Percentiles rank a stretch among this genome's conserved stretches.
Evolutionary conservation across 2,329 filamentous ascomycete genomes (phyloP).

Genomic region (Graphilbum fragrans): DNA sequence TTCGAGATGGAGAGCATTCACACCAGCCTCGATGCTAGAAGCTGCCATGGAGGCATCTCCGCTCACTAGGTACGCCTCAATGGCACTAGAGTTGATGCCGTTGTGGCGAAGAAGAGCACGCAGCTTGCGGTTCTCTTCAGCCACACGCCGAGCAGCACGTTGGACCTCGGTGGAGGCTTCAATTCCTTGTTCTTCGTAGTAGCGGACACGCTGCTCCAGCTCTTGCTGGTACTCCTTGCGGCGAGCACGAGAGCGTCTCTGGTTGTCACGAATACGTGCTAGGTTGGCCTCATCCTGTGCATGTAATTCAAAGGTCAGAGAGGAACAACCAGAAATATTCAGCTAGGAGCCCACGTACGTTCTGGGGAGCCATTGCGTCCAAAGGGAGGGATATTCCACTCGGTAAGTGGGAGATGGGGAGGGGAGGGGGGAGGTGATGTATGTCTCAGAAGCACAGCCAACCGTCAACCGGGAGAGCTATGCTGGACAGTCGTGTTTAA

Average conservation of each 20-base stretch:
- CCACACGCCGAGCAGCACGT: conserved; percentile 52
- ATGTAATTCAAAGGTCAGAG: not conserved
- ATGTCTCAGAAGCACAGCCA: too few relatives aligned
- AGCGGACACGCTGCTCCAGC: conserved; percentile 51
- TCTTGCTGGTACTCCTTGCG: conserved; percentile 63
- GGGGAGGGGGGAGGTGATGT: too few relatives aligned
- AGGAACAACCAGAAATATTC: not conserved
- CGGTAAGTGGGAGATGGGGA: too few relatives aligned
- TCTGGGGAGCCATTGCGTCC: too few relatives aligned
- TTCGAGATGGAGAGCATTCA: conserved; percentile 16
- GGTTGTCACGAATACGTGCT: conserved; percentile 62
- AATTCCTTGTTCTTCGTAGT: conserved; percentile 52
- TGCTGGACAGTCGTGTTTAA: too few relatives aligned
- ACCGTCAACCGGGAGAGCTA: too few relatives aligned
- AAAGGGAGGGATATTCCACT: too few relatives aligned
- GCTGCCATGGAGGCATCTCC: not conserved
- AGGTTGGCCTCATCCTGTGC: conserved; percentile 12
- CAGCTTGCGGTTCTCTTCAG: conserved; percentile 56
- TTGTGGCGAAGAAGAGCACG: conserved; percentile 43
- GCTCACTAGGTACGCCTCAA: conserved; percentile 27
- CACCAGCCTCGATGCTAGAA: not conserved
- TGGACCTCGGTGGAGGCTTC: conserved; percentile 63
- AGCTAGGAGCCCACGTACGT: too few relatives aligned
- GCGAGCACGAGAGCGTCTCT: conserved; percentile 61
- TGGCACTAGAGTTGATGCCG: conserved; percentile 44